Base-by-base conservation (phyloP, 306 rosid species). In the Arachis hypogaea region DNA sequence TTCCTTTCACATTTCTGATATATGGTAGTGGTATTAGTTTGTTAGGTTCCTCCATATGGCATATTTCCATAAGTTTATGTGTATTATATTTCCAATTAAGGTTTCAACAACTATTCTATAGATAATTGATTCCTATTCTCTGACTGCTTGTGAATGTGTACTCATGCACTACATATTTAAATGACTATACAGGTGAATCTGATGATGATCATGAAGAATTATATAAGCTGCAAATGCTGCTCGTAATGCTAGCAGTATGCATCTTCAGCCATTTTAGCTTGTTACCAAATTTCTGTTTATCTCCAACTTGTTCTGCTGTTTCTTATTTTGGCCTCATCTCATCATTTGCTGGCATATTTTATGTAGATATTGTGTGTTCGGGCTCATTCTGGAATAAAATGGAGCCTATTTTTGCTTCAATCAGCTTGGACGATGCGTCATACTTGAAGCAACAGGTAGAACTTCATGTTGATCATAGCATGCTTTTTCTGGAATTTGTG, bases 201-300 rank as follows among this genome's bases (percentile, higher is more conserved):
- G 92, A 91, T 55, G 98, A 88, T 30, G 97, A 91, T 78, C 87
- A 14, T 14, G 98, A 89, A 82, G 98, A 89, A 72, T 77, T 93
- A 28, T 59, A 41, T 79, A 73, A 78, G 98, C 93, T 75, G 97
- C 96, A 66, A 86, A 77, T 50, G 85, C 86, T 68, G 93, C 98
- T 77, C 76, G 73, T 14, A 81, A 81, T 78, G 89, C 89, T 54
- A 91, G 89, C 73, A 78, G 98, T 93, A 89, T 82, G 97, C 66
- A 16, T 76, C 88, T 75, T 73, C 60, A 80, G 59, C 68, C 50
- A 63, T 72, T 68, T 51, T 57, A 29, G 75, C 59, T 60, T 8
- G 14, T 5, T 49, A 69, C 61, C 38, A 59, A 57, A 60, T 41
- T 38, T 51, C 28, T 68, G 28, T 28, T 28, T 18, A 12, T 69